These are phyloP conservation scores for Mortierella alpina DNA, from an alignment of 192 early-diverging fungal species.

Conservation along the genomic window DNA sequence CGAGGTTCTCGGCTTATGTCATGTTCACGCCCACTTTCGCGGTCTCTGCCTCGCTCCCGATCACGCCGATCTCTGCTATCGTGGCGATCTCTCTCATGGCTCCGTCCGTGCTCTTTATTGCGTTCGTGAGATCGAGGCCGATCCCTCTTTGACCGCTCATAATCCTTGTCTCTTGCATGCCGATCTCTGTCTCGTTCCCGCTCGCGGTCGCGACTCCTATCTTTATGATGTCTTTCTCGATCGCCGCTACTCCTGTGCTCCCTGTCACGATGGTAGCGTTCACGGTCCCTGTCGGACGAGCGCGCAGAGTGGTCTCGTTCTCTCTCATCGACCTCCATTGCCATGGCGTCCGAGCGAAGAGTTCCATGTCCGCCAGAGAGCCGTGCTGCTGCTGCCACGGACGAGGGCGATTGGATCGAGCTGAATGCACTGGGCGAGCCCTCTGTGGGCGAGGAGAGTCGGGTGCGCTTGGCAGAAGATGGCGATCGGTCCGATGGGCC, in stretches of 20 bases:
- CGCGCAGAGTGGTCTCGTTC: slow-evolving; percentile 6
- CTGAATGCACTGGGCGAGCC: slow-evolving; percentile 20
- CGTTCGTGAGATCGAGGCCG: slow-evolving; percentile 23
- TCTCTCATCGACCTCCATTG: slow-evolving; percentile 17
- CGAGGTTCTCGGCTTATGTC: slow-evolving; percentile 17
- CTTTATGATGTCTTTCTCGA: slow-evolving; percentile 4
- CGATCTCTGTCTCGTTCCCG: slow-evolving; percentile 57
- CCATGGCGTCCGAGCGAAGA: slow-evolving; percentile 38
- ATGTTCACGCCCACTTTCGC: slow-evolving; percentile 11
- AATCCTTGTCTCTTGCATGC: slow-evolving; percentile 58
- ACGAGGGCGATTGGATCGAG: slow-evolving; percentile 30
- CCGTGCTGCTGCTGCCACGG: slow-evolving; percentile 16
- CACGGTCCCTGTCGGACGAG: slow-evolving; percentile 1
- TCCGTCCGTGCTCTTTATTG: slow-evolving; percentile 16
- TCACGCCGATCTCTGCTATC: slow-evolving; percentile 27
- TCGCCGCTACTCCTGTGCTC: slow-evolving; percentile 2
- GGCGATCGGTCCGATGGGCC: slow-evolving; percentile 48
- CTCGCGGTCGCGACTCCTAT: slow-evolving; percentile 2
- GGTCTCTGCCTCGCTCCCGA: slow-evolving; percentile 19
- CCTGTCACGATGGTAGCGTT: slow-evolving; percentile 21
- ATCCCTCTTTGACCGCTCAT: slow-evolving; percentile 29
- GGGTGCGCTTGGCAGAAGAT: slow-evolving; percentile 45
- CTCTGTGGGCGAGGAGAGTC: slow-evolving; percentile 22
- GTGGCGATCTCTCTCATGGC: slow-evolving; percentile 44
- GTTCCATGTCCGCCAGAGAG: slow-evolving; percentile 19